These are phyloP conservation scores for Backusella morwellensis DNA, from an alignment of 192 early-diverging fungal species.

Conservation along the genomic window DNA sequence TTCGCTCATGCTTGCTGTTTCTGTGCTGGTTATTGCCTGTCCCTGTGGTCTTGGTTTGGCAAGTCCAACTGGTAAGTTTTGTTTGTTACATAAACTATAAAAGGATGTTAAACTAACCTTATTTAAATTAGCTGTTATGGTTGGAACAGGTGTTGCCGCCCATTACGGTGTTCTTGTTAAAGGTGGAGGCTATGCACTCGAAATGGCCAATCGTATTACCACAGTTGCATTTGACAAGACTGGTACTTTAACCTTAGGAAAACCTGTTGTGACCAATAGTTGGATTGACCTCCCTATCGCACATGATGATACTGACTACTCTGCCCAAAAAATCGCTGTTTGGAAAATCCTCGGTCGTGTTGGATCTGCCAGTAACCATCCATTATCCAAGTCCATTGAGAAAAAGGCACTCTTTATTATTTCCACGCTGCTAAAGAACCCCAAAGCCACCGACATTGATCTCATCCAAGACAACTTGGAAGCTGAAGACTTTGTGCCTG, in stretches of 20 bases:
- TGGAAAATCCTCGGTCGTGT: slow-evolving; percentile 50
- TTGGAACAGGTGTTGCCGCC: slow-evolving; percentile 70
- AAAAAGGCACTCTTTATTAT: slow-evolving; percentile 22
- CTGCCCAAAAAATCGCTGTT: slow-evolving; percentile 5
- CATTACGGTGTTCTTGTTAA: slow-evolving; percentile 64
- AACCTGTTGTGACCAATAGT: slow-evolving; percentile 50
- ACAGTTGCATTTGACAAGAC: slow-evolving; percentile 87
- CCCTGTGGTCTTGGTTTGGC: slow-evolving; percentile 72
- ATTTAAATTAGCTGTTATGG: slow-evolving; percentile 59
- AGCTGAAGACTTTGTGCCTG: slow-evolving; percentile 3
- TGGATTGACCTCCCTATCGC: slow-evolving; percentile 21
- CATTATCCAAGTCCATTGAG: slow-evolving; percentile 62
- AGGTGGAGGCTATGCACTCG: slow-evolving; percentile 72
- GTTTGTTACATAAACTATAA: background rate
- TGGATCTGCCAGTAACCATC: slow-evolving; percentile 64
- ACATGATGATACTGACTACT: background rate
- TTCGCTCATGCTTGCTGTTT: slow-evolving; percentile 54
- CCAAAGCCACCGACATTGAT: background rate
- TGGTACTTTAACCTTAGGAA: slow-evolving; percentile 73
- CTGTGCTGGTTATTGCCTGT: slow-evolving; percentile 70
- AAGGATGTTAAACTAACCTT: background rate
- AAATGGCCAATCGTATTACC: slow-evolving; percentile 57
- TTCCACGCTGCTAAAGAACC: background rate
- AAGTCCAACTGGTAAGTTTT: slow-evolving; percentile 51
- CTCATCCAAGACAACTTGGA: slow-evolving; percentile 19